These are phyloP conservation scores for Tolypocladium nubicola DNA, from an alignment of 2,329 filamentous ascomycete species.

Conservation along the genomic window DNA sequence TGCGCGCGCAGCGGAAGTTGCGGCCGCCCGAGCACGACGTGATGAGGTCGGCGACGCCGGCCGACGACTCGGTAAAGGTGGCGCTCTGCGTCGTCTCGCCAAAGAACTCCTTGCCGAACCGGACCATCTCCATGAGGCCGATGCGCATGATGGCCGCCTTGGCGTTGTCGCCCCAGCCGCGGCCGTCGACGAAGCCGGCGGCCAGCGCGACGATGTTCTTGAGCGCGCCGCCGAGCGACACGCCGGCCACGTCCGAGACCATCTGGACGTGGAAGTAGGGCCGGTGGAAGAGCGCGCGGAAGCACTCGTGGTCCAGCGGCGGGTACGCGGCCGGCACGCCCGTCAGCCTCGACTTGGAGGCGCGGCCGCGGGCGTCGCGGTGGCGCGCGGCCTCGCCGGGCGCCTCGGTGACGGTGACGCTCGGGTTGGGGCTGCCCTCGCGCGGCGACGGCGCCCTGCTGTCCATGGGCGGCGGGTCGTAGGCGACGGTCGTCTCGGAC, in stretches of 20 bases:
- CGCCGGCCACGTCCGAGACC: conserved; percentile 90
- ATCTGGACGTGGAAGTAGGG: conserved; percentile 97
- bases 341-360: conserved; percentile 59
- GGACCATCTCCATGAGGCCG: conserved; percentile 90
- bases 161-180: conserved; percentile 96
- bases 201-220: conserved; percentile 96
- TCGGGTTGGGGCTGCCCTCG: conserved; percentile 35
- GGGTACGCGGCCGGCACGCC: conserved; percentile 75
- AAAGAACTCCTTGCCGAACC: conserved; percentile 92
- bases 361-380: conserved; percentile 57
- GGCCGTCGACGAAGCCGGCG: conserved; percentile 87
- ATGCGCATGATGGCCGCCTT: conserved; percentile 98
- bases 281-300: conserved; percentile 83
- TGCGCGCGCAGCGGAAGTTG: conserved; percentile 89
- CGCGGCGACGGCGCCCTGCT: conserved; percentile 57
- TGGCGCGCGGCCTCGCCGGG: conserved; percentile 44
- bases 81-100: conserved; percentile 65
- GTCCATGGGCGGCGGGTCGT: conserved; percentile 84
- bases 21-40: conserved; percentile 86
- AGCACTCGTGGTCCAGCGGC: conserved; percentile 71
- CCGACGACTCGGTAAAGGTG: conserved; percentile 95
- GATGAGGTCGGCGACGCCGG: conserved; percentile 90
- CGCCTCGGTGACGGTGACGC: conserved; percentile 41
- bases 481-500: conserved; percentile 94
- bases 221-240: conserved; percentile 85